Percentiles rank a stretch among this genome's conserved stretches.
These are phyloP conservation scores for Penicillium nucicola DNA, from an alignment of 495 filamentous ascomycete genomes.

Conservation along the genomic window DNA sequence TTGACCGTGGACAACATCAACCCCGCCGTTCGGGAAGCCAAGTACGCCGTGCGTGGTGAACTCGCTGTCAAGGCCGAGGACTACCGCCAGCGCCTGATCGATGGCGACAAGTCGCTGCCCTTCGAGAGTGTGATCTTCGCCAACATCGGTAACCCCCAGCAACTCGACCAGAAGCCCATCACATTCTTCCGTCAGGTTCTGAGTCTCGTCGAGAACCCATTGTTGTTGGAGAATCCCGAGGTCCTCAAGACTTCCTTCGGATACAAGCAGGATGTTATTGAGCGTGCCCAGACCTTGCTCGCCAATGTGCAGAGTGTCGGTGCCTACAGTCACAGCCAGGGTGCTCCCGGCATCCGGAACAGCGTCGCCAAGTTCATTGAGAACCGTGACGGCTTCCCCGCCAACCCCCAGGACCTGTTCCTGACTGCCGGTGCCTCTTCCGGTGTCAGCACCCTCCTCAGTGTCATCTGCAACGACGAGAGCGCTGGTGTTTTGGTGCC, in stretches of 20 bases:
- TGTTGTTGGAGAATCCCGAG: slow-evolving; percentile 73
- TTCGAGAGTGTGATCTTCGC: slow-evolving; percentile 90
- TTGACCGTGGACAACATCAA: slow-evolving; percentile 90
- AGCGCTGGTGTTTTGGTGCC: slow-evolving; percentile 85
- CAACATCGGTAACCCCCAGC: slow-evolving; percentile 98
- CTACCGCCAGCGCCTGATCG: slow-evolving; percentile 68
- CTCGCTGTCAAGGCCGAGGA: slow-evolving; percentile 86
- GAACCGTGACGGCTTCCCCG: slow-evolving; percentile 80
- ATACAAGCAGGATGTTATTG: slow-evolving; percentile 85
- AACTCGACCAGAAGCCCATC: slow-evolving; percentile 97
- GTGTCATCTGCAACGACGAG: slow-evolving; percentile 78
- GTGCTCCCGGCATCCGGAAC: slow-evolving; percentile 76
- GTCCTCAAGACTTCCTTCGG: slow-evolving; percentile 61
- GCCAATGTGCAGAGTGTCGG: slow-evolving; percentile 85
- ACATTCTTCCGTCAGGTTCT: slow-evolving; percentile 98
- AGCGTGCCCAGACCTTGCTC: slow-evolving; percentile 74
- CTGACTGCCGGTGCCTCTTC: slow-evolving; percentile 88
- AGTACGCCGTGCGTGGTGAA: slow-evolving; percentile 97
- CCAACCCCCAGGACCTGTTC: slow-evolving; percentile 76
- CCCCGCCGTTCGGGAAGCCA: slow-evolving; percentile 73
- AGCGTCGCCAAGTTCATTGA: slow-evolving; percentile 92
- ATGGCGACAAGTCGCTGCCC: slow-evolving; percentile 64
- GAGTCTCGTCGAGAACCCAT: slow-evolving; percentile 88
- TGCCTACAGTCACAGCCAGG: slow-evolving; percentile 93
- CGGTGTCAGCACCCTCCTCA: slow-evolving; percentile 88